Base-by-base conservation (phyloP, 768 basidiomycete genomes). In the Macrolepiota dolichaula region DNA sequence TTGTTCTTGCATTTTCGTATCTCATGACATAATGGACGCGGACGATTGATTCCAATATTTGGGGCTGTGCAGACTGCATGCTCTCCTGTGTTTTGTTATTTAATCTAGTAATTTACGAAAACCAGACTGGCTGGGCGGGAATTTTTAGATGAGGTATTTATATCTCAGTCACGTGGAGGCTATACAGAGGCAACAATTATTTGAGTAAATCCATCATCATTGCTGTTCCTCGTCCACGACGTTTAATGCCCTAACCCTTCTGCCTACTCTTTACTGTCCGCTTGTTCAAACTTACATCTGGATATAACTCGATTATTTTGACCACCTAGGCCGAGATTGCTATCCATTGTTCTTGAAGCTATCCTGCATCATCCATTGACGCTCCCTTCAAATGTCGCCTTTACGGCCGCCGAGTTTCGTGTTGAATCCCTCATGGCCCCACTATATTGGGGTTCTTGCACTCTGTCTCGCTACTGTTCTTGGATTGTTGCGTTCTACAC, bases 351-450 rank as follows among this genome's bases (percentile, higher is more conserved):
- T 22, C 15, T 29, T 22, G n/a, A n/a, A 40, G n/a, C 54, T 37
- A 29, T 49, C 46, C 37, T n/a, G 9, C 32, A 19, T 40, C 25
- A 51, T 52, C 32, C 22, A 11, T 54, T 44, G 27, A 42, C n/a
- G 36, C 32, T 46, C 38, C 22, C 13, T 55, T 46, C 63, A 44
- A 29, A 72, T 70, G 67, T 51, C 59, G 25, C 55, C 71, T 7
- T 51, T 66, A 51, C 68, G 65, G 51, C 63, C 66, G 24, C 55
- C 61, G 17, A 59, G 53, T 52, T 66, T 74, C 47, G 69, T 69
- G 51, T 61, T 80, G 47, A 80, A 80, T 70, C 77, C 75, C 50
- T 73, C 75, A 53, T 84, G 84, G 82, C 77, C 78, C 36, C 84
- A 86, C 62, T 79, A 79, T 66, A 63, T 79, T 15, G 78, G 78